Evolutionary conservation across 768 basidiomycete species (phyloP).

Genomic region (Auricularia heimuer): DNA sequence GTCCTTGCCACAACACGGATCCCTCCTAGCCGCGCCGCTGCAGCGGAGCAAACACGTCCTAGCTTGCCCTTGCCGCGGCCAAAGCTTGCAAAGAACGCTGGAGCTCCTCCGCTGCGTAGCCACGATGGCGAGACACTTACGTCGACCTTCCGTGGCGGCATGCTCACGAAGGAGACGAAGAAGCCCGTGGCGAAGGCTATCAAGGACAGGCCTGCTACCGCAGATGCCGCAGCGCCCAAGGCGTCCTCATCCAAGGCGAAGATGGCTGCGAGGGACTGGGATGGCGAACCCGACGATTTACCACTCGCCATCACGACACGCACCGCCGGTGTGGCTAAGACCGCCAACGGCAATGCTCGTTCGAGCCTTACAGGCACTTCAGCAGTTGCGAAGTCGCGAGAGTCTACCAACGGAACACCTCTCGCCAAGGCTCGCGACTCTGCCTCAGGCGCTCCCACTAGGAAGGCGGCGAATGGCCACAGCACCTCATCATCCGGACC

Average conservation of each 20-base stretch:
- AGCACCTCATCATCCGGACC: too few species aligned
- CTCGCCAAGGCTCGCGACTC: not conserved
- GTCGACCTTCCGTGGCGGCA: not conserved
- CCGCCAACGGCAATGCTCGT: not conserved
- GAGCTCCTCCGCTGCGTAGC: not conserved
- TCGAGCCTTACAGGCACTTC: not conserved
- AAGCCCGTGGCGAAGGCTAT: not conserved
- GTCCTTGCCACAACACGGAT: conserved; percentile 7
- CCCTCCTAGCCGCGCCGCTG: not conserved
- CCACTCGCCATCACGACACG: not conserved
- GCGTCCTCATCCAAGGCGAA: not conserved
- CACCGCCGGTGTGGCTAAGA: not conserved
- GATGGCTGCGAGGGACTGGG: not conserved
- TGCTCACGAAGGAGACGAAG: not conserved
- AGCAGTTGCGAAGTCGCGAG: not conserved
- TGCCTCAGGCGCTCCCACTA: not conserved
- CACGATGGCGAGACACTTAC: not conserved
- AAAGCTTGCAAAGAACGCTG: not conserved
- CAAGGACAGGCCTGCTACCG: not conserved
- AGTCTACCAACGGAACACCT: not conserved
- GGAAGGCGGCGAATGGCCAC: too few species aligned
- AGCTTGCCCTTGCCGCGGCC: conserved; percentile 25
- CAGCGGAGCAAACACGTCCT: conserved; percentile 20
- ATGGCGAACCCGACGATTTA: not conserved
- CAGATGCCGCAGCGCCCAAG: not conserved